Evolutionary conservation across 1,284 basidiomycete genomes (phyloP), one percentile per base, ranked within the genome.

Genomic region (Rhodotorula sp.): DNA sequence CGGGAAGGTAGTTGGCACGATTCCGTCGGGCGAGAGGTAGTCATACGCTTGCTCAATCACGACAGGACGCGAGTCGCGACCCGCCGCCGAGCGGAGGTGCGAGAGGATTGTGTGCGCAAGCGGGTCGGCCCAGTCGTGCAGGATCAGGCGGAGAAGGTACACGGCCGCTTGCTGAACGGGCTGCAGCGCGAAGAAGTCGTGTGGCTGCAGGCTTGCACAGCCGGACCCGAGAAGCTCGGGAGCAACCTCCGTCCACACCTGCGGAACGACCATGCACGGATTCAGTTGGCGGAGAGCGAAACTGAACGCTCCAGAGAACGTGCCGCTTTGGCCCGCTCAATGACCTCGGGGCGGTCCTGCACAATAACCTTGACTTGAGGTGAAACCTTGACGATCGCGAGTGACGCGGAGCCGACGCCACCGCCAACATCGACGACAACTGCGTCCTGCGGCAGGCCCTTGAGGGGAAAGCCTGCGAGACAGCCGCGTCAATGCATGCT

Each of bases 351-450:
- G 46, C 87, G 83, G 78, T 90, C 90, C 77, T 91, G 90, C n/a
- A 91, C 83, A 27, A 90, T 81, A 76, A 90, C 90, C 64, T 82
- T 83, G 53, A 89, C 77, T 8, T 84, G 80, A 0, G 85, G 83
- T 60, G 87, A 87, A 4, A 86, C 84, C 56, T 85, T 85, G 25
- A 87, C 88, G 27, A 91, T 85, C 55, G 87, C 74, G 86, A 91
- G 87, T 27, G 85, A 86, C 1, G 88, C 88, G n/a, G 87, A 88
- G 14, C 90, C 90, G 56, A 90, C 88, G 1, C 90, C 89, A 12
- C 89, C 89, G 0, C 90, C 90, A 2, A 91, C 89, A 74, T 91
- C 90, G 5, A 91, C 87, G 44, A 91, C 81, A 13, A 86, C 80
- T 54, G 87, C 86, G 4, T 85, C 85, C n/a, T 78, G 81, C 4